phyloP scores from a whole-genome alignment of 2,329 filamentous ascomycete genomes.

The Hysterium pulicare region DNA sequence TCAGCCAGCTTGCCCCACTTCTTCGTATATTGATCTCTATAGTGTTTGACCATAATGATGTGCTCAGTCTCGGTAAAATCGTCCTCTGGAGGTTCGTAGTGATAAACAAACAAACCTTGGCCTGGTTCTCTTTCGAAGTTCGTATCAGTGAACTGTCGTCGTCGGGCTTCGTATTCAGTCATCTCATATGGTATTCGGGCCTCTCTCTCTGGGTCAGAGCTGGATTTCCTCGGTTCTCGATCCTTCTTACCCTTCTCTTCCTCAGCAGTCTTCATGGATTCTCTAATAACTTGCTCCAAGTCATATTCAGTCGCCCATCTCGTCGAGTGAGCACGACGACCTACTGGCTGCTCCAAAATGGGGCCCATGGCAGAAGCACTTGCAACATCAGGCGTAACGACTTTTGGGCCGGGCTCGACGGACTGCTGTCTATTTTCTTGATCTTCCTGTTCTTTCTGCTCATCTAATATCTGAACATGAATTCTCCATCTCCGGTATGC shows the following conservation, averaged over 20 bases:
- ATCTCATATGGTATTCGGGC: slow-evolving; percentile 70
- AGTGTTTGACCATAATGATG: slow-evolving; percentile 68
- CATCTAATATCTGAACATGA: slow-evolving; percentile 40
- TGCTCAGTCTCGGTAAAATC: slow-evolving; percentile 73
- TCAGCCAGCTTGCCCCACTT: slow-evolving; percentile 78
- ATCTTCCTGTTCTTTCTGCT: slow-evolving; percentile 38
- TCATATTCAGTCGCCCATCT: slow-evolving; percentile 62
- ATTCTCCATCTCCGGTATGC: slow-evolving; percentile 42
- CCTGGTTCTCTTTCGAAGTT: slow-evolving; percentile 64
- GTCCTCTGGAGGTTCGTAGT: slow-evolving; percentile 68
- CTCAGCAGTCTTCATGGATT: slow-evolving; percentile 65
- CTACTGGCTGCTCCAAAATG: slow-evolving; percentile 26
- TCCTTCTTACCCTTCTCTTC: slow-evolving; percentile 68
- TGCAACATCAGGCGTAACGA: slow-evolving; percentile 46
- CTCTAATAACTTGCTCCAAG: slow-evolving; percentile 66
- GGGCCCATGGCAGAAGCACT: slow-evolving; percentile 23
- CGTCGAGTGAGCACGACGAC: slow-evolving; percentile 28
- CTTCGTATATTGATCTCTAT: slow-evolving; percentile 69
- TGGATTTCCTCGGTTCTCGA: slow-evolving; percentile 59
- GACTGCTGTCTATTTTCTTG: slow-evolving; percentile 32
- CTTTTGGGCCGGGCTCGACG: slow-evolving; percentile 32
- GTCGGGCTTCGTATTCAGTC: slow-evolving; percentile 57
- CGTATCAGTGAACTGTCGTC: slow-evolving; percentile 61
- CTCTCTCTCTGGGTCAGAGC: slow-evolving; percentile 72
- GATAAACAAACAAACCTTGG: slow-evolving; percentile 65